A percentile compares a stretch with the other conserved stretches of the same genome.
Conservation (phyloP, 2,329 filamentous ascomycete species). For the Scedosporium aurantiacum region DNA sequence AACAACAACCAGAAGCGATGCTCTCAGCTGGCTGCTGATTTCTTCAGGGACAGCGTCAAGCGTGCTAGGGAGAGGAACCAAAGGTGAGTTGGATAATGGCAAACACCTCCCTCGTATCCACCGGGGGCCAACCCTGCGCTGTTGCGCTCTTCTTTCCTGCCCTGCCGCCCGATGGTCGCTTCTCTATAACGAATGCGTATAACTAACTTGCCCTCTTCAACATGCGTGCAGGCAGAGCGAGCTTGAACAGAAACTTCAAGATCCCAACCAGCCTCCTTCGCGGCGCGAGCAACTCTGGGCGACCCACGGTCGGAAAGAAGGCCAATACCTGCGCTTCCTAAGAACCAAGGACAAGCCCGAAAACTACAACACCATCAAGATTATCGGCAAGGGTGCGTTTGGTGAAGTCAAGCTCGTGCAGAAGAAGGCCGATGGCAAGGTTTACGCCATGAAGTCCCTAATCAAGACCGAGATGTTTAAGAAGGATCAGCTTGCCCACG, state of each 20-base stretch:
- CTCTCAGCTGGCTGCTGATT: constrained; percentile 65
- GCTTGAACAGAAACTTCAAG: constrained; percentile 73
- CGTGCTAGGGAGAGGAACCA: constrained; percentile 89
- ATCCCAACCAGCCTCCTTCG: constrained; percentile 61
- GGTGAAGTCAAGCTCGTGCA: constrained; percentile 97
- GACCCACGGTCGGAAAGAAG: constrained; percentile 76
- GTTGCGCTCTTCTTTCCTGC: background rate
- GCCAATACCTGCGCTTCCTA: constrained; percentile 85
- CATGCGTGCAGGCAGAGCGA: constrained; percentile 65
- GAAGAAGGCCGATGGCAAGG: constrained; percentile 90
- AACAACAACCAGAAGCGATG: constrained; percentile 64
- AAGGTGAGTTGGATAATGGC: constrained; percentile 42
- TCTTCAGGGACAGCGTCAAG: constrained; percentile 98
- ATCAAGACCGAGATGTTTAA: constrained; percentile 99
- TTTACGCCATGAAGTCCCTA: constrained; percentile 95
- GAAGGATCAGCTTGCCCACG: constrained; percentile 95
- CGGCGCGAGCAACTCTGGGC: constrained; percentile 79
- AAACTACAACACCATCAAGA: constrained; percentile 94
- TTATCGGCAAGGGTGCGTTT: constrained; percentile 97
- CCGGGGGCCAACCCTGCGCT: too few relatives aligned
- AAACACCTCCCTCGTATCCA: background rate
- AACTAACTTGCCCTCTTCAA: background rate
- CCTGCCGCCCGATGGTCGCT: background rate
- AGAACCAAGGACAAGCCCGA: constrained; percentile 86
- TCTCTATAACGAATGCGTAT: background rate